A percentile compares a stretch with the other conserved stretches of the same genome.
Conservation (phyloP, 768 basidiomycete genomes). For the Boletus rex-veris region DNA sequence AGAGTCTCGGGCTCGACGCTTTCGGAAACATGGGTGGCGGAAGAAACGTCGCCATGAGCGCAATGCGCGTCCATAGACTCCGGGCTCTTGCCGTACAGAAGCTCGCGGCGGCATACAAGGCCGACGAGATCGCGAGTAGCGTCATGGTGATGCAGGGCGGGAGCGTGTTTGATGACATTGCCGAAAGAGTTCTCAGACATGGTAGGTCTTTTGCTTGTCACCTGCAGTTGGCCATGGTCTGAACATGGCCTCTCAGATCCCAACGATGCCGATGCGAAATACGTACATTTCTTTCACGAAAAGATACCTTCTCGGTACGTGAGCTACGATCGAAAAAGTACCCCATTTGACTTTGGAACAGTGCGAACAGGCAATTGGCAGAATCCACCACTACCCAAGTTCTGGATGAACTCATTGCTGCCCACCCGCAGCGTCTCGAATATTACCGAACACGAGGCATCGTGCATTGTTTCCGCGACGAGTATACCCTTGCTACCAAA, state of each 20-base stretch:
- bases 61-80: slow-evolving; percentile 77
- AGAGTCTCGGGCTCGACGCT: slow-evolving; percentile 61
- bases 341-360: slow-evolving; percentile 18
- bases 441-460: slow-evolving; percentile 89
- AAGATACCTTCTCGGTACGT: slow-evolving; percentile 88
- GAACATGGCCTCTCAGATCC: slow-evolving; percentile 50
- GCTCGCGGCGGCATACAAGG: slow-evolving; percentile 78
- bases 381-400: slow-evolving; percentile 78
- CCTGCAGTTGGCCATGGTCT: not conserved
- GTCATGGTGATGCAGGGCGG: slow-evolving; percentile 97
- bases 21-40: slow-evolving; percentile 54
- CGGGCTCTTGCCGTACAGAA: slow-evolving; percentile 83
- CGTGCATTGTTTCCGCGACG: slow-evolving; percentile 85
- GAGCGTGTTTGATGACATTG: slow-evolving; percentile 89
- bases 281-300: slow-evolving; percentile 93
- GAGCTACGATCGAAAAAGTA: not conserved
- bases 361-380: slow-evolving; percentile 65
- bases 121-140: slow-evolving; percentile 88
- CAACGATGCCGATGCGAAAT: slow-evolving; percentile 71
- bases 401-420: slow-evolving; percentile 73
- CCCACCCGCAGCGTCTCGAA: slow-evolving; percentile 73
- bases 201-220: slow-evolving; percentile 36
- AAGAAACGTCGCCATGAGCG: slow-evolving; percentile 77
- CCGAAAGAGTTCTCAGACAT: slow-evolving; percentile 75
- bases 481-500: slow-evolving; percentile 67